Evolutionary conservation across 768 basidiomycete genomes (phyloP), one percentile per base, ranked within the genome.

Genomic region (Mrakia frigida): DNA sequence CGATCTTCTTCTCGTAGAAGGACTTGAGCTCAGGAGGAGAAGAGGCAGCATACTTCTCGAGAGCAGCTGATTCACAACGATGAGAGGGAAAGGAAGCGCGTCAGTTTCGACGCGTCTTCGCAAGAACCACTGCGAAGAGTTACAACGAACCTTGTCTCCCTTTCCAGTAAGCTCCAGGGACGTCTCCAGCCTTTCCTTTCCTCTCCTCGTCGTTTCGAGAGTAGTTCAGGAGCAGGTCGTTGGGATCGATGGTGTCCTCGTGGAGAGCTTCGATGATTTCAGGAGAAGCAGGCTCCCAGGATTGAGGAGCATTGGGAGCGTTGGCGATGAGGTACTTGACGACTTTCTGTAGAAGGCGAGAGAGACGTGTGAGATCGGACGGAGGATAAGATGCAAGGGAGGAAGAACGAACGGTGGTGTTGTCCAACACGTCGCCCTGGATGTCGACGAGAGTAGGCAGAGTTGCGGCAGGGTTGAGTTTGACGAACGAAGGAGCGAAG

Each of bases 311-410:
- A 18, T 28, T 61, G 39, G 74, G 69, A 13, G 74, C 46, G 39
- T 75, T 70, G 37, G 67, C 56, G 56, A 75, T 31, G 28, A 75
- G 74, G 56, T 75, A 75, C 69, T 61, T 59, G 68, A 75, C 68
- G 39, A 75, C 74, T 70, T 70, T 75, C 63, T 74, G 59, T n/a
- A 25, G n/a, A 43, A 16, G 10, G 35, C 6, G 41, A 37, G 7
- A 25, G 53, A 39, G 50, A 43, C 23, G 23, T 14, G 59, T 33
- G 39, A 74, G 52, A 31, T 5, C 23, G 56, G 33, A n/a, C n/a
- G n/a, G n/a, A n/a, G 35, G 28, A 37, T 31, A 10, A 71, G 53
- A n/a, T n/a, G 43, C 13, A 9, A 3, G 21, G 11, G 16, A 11
- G 67, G 35, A 21, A 35, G n/a, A 59, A 39, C 61, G 41, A n/a